A percentile compares a stretch with the other conserved stretches of the same genome.
phyloP scores from a whole-genome alignment of 129 eudicot species.

The Sambucus nigra region DNA sequence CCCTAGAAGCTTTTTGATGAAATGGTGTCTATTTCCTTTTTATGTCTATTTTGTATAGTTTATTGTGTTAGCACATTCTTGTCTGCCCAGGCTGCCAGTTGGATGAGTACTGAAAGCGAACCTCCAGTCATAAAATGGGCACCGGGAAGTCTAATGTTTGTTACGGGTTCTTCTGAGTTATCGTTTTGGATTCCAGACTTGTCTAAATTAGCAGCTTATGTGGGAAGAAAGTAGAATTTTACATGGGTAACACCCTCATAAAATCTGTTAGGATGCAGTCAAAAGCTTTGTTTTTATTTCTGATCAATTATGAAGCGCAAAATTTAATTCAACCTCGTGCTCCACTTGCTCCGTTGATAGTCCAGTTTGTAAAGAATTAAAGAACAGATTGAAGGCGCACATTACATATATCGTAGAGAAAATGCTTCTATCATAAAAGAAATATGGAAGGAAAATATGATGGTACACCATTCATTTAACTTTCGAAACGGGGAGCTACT shows the following conservation, averaged over 20 bases:
- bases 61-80: background rate
- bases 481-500: background rate
- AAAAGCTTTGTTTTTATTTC: background rate
- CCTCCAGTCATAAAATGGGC: constrained; percentile 99
- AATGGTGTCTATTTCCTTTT: too few relatives aligned
- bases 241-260: too few relatives aligned
- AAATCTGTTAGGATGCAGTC: too few relatives aligned
- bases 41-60: background rate
- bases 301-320: background rate
- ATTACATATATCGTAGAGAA: background rate
- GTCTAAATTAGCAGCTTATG: constrained; percentile 78
- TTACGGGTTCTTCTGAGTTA: constrained; percentile 92
- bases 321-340: background rate
- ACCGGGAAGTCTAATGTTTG: constrained; percentile 95
- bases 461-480: too few relatives aligned
- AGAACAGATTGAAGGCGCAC: constrained; percentile 1
- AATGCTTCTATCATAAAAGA: background rate
- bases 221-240: constrained; percentile 61
- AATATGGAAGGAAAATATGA: background rate
- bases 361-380: background rate
- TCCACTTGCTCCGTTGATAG: background rate
- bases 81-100: constrained; percentile 71
- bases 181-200: constrained; percentile 98
- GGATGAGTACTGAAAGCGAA: constrained; percentile 79
- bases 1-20: too few relatives aligned